Evolutionary conservation across 2,329 filamentous ascomycete genomes (phyloP).

Genomic region (Colletotrichum theobromicola): DNA sequence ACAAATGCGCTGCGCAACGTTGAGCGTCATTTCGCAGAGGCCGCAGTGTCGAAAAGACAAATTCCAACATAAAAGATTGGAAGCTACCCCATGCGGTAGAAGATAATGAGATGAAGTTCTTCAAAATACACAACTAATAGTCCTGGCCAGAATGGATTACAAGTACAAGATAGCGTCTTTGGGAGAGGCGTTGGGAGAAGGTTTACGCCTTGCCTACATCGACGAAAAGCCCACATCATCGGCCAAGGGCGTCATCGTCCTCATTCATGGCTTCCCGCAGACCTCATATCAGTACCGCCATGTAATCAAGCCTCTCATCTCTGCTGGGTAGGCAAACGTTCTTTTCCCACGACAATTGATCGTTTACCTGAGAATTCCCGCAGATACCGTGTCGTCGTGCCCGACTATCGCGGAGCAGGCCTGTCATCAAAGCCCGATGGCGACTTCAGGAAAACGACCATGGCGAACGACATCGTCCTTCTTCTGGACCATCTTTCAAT

Average conservation of each 20-base stretch:
- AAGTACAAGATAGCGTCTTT: neutral
- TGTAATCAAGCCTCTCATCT: constrained; percentile 38
- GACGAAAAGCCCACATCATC: neutral
- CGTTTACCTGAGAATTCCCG: neutral
- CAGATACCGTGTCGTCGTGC: constrained; percentile 39
- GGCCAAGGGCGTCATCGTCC: constrained; percentile 38
- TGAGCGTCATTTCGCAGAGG: neutral
- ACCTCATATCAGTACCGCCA: constrained; percentile 49
- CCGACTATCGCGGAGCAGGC: constrained; percentile 45
- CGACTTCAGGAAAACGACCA: constrained; percentile 44
- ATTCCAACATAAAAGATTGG: neutral
- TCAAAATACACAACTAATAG: neutral
- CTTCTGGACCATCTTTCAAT: constrained; percentile 36
- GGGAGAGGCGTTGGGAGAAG: neutral
- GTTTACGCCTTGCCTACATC: neutral
- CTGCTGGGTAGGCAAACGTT: constrained; percentile 32
- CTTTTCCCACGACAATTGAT: neutral
- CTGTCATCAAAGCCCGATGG: constrained; percentile 36
- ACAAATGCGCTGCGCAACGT: neutral
- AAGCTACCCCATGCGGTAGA: neutral
- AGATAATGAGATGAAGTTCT: neutral
- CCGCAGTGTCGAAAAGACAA: neutral
- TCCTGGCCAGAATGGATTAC: neutral
- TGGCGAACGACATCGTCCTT: constrained; percentile 42
- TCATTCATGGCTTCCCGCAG: constrained; percentile 53